Evolutionary conservation across 2,329 filamentous ascomycete species (phyloP), one percentile per base, ranked within the genome.

Genomic region (Cladosporium sp.): DNA sequence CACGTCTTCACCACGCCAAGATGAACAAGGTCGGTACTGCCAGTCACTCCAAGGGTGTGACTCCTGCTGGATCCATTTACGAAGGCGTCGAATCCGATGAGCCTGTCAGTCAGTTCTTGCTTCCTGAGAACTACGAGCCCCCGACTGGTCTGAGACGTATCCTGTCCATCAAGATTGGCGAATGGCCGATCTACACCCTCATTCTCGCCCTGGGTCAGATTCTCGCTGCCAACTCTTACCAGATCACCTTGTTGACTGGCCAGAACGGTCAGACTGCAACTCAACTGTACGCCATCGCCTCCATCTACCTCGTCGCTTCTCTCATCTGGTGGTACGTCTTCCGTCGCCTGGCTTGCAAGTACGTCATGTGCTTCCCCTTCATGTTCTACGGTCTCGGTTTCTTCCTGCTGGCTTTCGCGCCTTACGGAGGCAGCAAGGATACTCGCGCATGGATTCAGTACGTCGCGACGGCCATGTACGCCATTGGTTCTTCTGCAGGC

Each of bases 241-340:
- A 88, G 66, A 83, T 88, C 65, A 86, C 84, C 0, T 76, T 88
- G n/a, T 76, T 88, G 19, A 84, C 83, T 0, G 85, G 85, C 17
- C 80, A 84, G 63, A 76, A 83, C 19, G 84, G 82, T 56, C 78
- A 87, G 67, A 78, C 79, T 1, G 81, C 83, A 3, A 70, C 73
- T 32, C 82, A 84, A 64, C 74, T 87, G 0, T 87, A 87, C 69
- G 76, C 78, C 49, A 81, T 86, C 35, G 83, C 83, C 0, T 78
- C 75, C 7, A 80, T 85, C 20, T 87, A 87, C 64, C 74, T 85
- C 4, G 73, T 75, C 24, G 78, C 80, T 4, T 85, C 83, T 0
- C 71, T 83, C 10, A 60, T 83, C 28, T 88, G 85, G 85, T 88
- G 84, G 84, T 68, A 80, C 55, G 66, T 84, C 49, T 86, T 86